Evolutionary conservation across 2,329 filamentous ascomycete genomes (phyloP), one percentile per base, ranked within the genome.

Genomic region (Ophiosphaerella korrae): DNA sequence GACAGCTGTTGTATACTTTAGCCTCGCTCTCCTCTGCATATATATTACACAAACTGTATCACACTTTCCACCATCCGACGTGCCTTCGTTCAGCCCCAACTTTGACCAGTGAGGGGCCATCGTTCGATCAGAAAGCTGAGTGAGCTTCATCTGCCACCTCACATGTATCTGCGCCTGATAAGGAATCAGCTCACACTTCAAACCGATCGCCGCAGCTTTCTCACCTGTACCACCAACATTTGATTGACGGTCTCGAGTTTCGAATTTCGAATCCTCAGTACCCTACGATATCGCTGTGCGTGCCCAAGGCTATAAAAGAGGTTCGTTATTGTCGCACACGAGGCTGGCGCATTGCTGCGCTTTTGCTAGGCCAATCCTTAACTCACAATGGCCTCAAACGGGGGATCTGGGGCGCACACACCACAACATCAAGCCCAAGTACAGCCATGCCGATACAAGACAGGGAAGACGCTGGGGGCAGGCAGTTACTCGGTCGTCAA

Each of bases 401-500:
- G 69, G 39, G 67, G 60, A 24, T 65, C 70, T 39, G 67, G 64
- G 14, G 55, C 67, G 38, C 67, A 66, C n/a, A 64, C 65, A 33
- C 60, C 66, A 23, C 68, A 73, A 51, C 53, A 65, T 9, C 64
- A 68, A 52, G 70, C 71, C 9, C 87, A 92, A 74, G 85, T 97
- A 57, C 92, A 97, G 77, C 92, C 94, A 66, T 99, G 93, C 75
- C 86, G 92, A 63, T 99, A 99, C 82, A 99, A 97, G 80, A 96
- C 96, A 6, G 94, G 94, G 58, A 99, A 99, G 82, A 97, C 94
- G 21, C 80, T 99, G 48, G 94, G 94, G 57, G 92, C 94, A 31
- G 94, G 94, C 58, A 97, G 92, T 50, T 99, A 99, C 78, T 97
- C 92, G 33, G 94, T 97, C 42, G 94, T 99, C 57, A 97, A 97